phyloP scores from a whole-genome alignment of 2,329 filamentous ascomycete species.

The Podosphaera fusca region DNA sequence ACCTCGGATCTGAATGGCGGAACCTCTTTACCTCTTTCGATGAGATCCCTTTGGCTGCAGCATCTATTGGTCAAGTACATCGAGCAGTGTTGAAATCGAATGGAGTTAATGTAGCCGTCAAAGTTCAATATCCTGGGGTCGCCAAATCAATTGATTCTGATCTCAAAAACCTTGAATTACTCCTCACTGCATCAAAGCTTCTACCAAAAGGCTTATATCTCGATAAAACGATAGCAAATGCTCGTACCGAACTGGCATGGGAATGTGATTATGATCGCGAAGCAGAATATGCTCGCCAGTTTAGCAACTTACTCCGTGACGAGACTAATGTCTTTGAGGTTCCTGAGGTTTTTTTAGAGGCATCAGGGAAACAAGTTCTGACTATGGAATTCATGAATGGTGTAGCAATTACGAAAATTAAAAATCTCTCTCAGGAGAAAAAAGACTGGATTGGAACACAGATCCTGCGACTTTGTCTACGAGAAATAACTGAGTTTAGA shows the following conservation, averaged over 20 bases:
- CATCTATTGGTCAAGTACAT: conserved; percentile 93
- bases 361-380: conserved; percentile 64
- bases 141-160: conserved; percentile 92
- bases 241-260: conserved; percentile 77
- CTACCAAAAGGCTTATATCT: conserved; percentile 82
- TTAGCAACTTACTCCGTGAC: conserved; percentile 51
- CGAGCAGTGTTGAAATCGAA: conserved; percentile 56
- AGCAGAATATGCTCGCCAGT: conserved; percentile 56
- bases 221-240: conserved; percentile 93
- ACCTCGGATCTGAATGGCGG: conserved; percentile 68
- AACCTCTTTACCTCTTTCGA: conserved; percentile 66
- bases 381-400: conserved; percentile 88
- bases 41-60: conserved; percentile 78
- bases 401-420: conserved; percentile 60
- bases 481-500: conserved; percentile 80
- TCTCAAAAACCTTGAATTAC: conserved; percentile 73
- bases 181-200: conserved; percentile 73
- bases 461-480: conserved; percentile 71
- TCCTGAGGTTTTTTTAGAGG: conserved; percentile 53
- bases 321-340: conserved; percentile 57
- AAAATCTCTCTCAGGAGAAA: conserved; percentile 55
- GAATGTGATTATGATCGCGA: conserved; percentile 91
- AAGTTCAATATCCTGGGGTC: conserved; percentile 93
- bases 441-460: conserved; percentile 93
- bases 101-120: conserved; percentile 64